Conservation (phyloP, 2,329 filamentous ascomycete species). For the Canariomyces notabilis region DNA sequence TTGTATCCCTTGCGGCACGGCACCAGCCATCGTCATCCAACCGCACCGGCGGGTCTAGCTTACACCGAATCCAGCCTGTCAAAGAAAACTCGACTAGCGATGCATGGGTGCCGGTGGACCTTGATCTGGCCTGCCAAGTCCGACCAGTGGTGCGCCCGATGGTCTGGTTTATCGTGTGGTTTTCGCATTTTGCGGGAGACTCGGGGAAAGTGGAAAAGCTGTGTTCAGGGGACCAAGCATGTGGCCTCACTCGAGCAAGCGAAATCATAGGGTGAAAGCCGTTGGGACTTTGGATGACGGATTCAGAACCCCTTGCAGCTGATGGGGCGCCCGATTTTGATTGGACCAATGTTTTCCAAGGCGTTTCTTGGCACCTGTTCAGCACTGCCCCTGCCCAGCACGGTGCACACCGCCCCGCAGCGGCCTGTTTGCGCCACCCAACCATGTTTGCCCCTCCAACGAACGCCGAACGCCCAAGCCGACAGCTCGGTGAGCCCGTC, state of each 20-base stretch:
- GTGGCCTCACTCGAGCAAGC: slow-evolving; percentile 10
- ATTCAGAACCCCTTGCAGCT: slow-evolving; percentile 21
- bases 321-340: slow-evolving; percentile 8
- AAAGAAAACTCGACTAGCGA: slow-evolving; percentile 4
- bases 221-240: slow-evolving; percentile 4
- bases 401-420: not conserved
- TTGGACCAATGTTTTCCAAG: slow-evolving; percentile 22
- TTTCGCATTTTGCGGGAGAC: not conserved
- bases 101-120: slow-evolving; percentile 8
- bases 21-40: slow-evolving; percentile 17
- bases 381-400: not conserved
- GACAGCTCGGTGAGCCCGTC: too few relatives aligned
- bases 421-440: not conserved
- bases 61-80: slow-evolving; percentile 3
- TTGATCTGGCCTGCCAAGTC: slow-evolving; percentile 10
- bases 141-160: not conserved
- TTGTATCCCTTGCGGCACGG: slow-evolving; percentile 11
- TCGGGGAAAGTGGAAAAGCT: slow-evolving; percentile 4
- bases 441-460: too few relatives aligned
- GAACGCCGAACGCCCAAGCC: too few relatives aligned
- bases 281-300: slow-evolving; percentile 9
- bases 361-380: slow-evolving; percentile 11
- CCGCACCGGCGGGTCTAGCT: slow-evolving; percentile 14
- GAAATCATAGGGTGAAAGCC: slow-evolving; percentile 21
- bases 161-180: slow-evolving; percentile 2